Evolutionary conservation across 2,329 filamentous ascomycete species (phyloP).

Genomic region (Fusarium citri): DNA sequence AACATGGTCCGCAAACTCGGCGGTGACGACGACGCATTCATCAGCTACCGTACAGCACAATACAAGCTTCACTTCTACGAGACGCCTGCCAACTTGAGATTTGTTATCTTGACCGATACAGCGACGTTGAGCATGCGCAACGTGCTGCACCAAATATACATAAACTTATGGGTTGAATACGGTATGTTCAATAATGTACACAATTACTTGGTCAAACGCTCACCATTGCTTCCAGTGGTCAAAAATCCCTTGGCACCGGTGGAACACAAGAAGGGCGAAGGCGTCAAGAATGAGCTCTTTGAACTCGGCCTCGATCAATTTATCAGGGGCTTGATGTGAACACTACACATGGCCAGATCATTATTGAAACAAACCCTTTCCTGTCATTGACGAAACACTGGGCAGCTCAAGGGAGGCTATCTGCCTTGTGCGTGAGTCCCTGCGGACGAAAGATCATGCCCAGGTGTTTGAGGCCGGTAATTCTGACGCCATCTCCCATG

Average conservation of each 20-base stretch:
- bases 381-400: background rate
- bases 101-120: constrained; percentile 95
- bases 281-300: constrained; percentile 78
- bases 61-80: constrained; percentile 99
- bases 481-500: background rate
- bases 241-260: constrained; percentile 77
- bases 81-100: constrained; percentile 93
- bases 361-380: constrained; percentile 16
- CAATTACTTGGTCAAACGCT: background rate
- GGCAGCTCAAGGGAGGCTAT: background rate
- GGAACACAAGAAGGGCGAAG: constrained; percentile 75
- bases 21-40: constrained; percentile 93
- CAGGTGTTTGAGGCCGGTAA: background rate
- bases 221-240: constrained; percentile 62
- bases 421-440: background rate
- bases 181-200: constrained; percentile 63
- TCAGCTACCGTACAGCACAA: constrained; percentile 90
- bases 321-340: constrained; percentile 72
- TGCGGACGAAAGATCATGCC: background rate
- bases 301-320: constrained; percentile 82
- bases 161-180: constrained; percentile 97
- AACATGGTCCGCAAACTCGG: constrained; percentile 98
- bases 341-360: background rate
- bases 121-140: constrained; percentile 90
- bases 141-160: constrained; percentile 97